Percentiles rank a stretch among this genome's conserved stretches.
phyloP scores from a whole-genome alignment of 2,329 filamentous ascomycete species.

The Coniosporium tulheliwenetii region DNA sequence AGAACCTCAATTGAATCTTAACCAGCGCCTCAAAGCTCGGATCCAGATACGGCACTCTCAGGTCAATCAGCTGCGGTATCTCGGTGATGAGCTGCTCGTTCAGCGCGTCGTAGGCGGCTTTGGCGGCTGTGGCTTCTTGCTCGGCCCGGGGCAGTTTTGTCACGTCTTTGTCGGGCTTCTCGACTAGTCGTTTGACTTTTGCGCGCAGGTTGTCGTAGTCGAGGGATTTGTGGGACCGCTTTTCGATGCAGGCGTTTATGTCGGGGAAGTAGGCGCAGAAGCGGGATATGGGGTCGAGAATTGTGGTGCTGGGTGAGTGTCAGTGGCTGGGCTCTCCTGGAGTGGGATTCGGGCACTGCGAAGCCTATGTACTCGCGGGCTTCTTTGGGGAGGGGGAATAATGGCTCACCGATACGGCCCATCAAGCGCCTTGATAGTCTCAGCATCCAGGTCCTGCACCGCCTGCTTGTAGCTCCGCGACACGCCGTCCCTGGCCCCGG shows the following conservation, averaged over 20 bases:
- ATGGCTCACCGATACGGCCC: conserved; percentile 64
- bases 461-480: conserved; percentile 96
- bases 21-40: conserved; percentile 95
- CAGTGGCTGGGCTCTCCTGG: conserved; percentile 5
- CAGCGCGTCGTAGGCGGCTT: conserved; percentile 83
- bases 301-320: conserved; percentile 50
- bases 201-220: conserved; percentile 94
- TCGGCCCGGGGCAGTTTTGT: conserved; percentile 92
- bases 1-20: conserved; percentile 96
- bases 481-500: conserved; percentile 86
- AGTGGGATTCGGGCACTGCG: background rate
- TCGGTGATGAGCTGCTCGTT: conserved; percentile 93
- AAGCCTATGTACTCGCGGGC: background rate
- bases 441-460: conserved; percentile 91
- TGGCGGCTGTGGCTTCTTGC: conserved; percentile 91
- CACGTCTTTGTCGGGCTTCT: conserved; percentile 97
- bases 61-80: conserved; percentile 87
- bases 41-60: conserved; percentile 92
- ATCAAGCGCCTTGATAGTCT: conserved; percentile 96
- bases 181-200: conserved; percentile 90
- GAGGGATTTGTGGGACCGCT: conserved; percentile 93
- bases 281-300: conserved; percentile 84
- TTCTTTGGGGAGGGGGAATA: background rate
- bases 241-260: conserved; percentile 99
- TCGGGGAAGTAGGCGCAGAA: conserved; percentile 99